Conservation (phyloP, 768 basidiomycete species). For the Coprinopsis strossmayeri region DNA sequence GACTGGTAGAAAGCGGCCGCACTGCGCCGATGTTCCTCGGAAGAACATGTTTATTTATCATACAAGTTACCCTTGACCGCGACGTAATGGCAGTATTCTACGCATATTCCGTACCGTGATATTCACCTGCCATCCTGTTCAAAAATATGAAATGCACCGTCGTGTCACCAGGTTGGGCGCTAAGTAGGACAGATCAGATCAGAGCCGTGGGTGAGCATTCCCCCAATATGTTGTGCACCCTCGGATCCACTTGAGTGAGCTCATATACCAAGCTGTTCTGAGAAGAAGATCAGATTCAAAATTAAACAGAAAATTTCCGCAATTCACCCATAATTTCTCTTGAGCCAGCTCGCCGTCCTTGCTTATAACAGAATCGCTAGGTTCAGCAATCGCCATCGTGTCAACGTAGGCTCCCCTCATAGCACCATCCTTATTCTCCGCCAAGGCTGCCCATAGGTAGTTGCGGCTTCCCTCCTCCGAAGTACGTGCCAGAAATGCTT, state of each 20-base stretch:
- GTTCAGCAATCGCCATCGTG: conserved; percentile 19
- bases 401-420: conserved; percentile 26
- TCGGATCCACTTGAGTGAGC: neutral
- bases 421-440: conserved; percentile 13
- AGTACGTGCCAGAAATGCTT: conserved; percentile 27
- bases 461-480: conserved; percentile 32
- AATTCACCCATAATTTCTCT: conserved; percentile 25
- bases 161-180: too few species aligned
- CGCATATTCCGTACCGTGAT: too few species aligned
- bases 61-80: too few species aligned
- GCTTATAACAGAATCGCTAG: conserved; percentile 22
- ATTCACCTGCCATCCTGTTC: too few species aligned
- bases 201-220: too few species aligned
- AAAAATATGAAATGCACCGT: too few species aligned
- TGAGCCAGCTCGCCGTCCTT: conserved; percentile 20
- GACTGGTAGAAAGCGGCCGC: too few species aligned
- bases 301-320: neutral
- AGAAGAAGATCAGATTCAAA: neutral
- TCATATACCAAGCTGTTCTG: neutral
- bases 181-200: too few species aligned
- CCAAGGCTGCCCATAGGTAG: conserved; percentile 26
- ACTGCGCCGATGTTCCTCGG: too few species aligned
- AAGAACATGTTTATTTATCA: too few species aligned
- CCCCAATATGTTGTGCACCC: neutral
- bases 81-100: too few species aligned